Conservation (phyloP, 768 basidiomycete genomes). For the Ephemerocybe angulata region DNA sequence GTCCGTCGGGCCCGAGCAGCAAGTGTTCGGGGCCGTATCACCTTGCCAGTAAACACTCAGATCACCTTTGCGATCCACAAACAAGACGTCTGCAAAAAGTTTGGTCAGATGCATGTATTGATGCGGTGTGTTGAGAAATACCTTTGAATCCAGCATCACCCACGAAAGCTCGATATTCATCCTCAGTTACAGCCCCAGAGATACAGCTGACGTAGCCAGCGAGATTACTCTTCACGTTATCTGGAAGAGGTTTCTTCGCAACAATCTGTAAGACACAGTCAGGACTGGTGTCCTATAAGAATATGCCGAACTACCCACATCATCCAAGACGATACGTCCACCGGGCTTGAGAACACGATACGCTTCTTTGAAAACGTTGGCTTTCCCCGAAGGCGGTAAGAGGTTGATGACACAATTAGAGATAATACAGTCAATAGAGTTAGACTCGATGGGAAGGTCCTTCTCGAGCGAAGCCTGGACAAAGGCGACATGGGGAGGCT, state of each 20-base stretch:
- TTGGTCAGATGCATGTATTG: background rate
- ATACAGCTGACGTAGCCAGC: slow-evolving; percentile 43
- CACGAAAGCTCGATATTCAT: slow-evolving; percentile 37
- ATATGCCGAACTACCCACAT: slow-evolving; percentile 32
- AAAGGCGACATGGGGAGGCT: slow-evolving; percentile 48
- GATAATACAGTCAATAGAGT: slow-evolving; percentile 50
- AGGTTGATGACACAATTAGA: slow-evolving; percentile 59
- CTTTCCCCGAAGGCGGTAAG: slow-evolving; percentile 40
- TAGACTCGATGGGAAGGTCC: slow-evolving; percentile 43
- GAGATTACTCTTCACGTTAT: slow-evolving; percentile 38
- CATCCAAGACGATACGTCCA: slow-evolving; percentile 49
- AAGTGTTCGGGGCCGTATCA: background rate
- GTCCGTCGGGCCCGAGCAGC: slow-evolving; percentile 16
- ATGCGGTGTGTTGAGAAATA: slow-evolving; percentile 10
- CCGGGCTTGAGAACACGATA: slow-evolving; percentile 52
- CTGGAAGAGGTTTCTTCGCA: slow-evolving; percentile 42
- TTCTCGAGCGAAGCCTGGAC: slow-evolving; percentile 40
- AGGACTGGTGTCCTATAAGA: background rate
- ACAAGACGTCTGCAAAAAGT: slow-evolving; percentile 33
- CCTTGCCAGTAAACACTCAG: slow-evolving; percentile 32
- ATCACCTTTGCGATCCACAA: slow-evolving; percentile 40
- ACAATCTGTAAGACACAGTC: slow-evolving; percentile 35
- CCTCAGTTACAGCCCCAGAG: slow-evolving; percentile 38
- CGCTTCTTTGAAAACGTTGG: slow-evolving; percentile 41
- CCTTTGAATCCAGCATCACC: slow-evolving; percentile 40